phyloP scores from a whole-genome alignment of 176 grass and related monocot genomes.

The Ananas comosus region DNA sequence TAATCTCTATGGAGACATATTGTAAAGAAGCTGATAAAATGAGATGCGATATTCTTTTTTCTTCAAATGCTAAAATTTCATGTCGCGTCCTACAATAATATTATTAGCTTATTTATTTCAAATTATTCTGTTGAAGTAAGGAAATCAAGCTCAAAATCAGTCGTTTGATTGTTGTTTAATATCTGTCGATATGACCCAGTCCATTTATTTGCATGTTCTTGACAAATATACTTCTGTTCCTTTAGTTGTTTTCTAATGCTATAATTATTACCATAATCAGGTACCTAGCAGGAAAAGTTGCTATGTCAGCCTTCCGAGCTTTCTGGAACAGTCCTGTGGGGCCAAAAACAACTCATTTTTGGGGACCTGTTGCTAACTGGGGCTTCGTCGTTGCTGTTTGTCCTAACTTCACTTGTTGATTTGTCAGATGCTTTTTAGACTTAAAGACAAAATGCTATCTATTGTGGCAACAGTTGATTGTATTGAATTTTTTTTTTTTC shows the following conservation, averaged over 20 bases:
- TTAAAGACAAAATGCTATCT: neutral
- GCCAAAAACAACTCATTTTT: conserved; percentile 81
- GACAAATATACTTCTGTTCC: neutral
- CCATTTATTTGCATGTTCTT: neutral
- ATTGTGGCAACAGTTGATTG: too few relatives aligned
- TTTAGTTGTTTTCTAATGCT: neutral
- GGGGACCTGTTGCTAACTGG: conserved; percentile 72
- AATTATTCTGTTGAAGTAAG: too few relatives aligned
- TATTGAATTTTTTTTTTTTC: neutral
- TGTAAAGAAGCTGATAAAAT: too few relatives aligned
- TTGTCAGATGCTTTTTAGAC: neutral
- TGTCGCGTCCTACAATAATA: too few relatives aligned
- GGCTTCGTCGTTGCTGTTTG: conserved; percentile 62
- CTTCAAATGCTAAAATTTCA: too few relatives aligned
- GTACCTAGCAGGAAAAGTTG: conserved; percentile 11
- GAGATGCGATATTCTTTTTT: too few relatives aligned
- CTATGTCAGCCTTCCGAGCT: conserved; percentile 32
- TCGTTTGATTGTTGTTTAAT: too few relatives aligned
- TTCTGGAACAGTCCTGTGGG: conserved; percentile 73
- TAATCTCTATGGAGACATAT: too few relatives aligned
- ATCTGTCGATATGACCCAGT: too few relatives aligned
- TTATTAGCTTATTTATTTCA: too few relatives aligned
- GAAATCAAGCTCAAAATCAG: too few relatives aligned
- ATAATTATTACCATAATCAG: neutral
- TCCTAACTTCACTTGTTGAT: neutral